Conservation (phyloP, 2,329 filamentous ascomycete species). For the Venturia aucupariae region DNA sequence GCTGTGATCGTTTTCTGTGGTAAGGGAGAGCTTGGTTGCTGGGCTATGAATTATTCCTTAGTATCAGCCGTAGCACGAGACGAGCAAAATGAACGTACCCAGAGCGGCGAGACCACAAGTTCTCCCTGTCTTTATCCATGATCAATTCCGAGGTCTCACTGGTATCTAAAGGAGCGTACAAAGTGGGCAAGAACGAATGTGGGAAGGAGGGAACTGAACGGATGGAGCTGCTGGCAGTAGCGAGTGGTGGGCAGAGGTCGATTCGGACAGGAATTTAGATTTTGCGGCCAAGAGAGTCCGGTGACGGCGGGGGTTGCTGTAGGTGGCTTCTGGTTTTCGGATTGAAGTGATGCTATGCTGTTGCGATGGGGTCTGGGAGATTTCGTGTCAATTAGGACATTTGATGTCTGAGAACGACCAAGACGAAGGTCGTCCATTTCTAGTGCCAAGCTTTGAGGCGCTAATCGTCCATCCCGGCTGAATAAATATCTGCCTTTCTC, state of each 20-base stretch:
- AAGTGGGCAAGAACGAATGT: neutral
- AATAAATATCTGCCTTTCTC: constrained; percentile 17
- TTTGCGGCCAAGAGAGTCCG: neutral
- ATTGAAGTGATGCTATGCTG: neutral
- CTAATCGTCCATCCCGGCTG: neutral
- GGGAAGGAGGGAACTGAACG: neutral
- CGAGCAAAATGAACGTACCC: constrained; percentile 30
- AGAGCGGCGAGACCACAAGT: constrained; percentile 73
- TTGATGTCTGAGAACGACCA: neutral
- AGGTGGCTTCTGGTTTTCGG: no score
- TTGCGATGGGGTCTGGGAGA: neutral
- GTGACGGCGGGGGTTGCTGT: neutral
- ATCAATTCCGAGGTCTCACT: neutral
- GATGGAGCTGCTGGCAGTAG: constrained; percentile 4
- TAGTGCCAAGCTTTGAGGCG: neutral
- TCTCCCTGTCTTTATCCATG: constrained; percentile 28
- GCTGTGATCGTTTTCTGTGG: constrained; percentile 55
- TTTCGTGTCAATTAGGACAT: neutral
- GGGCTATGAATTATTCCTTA: constrained; percentile 42
- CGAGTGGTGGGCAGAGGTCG: neutral
- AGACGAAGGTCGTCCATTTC: neutral
- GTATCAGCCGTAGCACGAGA: constrained; percentile 16
- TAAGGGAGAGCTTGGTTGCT: constrained; percentile 76
- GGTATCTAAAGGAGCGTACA: neutral
- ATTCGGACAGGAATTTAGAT: neutral